These are phyloP conservation scores for Pecoramyces ruminantium DNA, from an alignment of 192 early-diverging fungal species.

Conservation along the genomic window DNA sequence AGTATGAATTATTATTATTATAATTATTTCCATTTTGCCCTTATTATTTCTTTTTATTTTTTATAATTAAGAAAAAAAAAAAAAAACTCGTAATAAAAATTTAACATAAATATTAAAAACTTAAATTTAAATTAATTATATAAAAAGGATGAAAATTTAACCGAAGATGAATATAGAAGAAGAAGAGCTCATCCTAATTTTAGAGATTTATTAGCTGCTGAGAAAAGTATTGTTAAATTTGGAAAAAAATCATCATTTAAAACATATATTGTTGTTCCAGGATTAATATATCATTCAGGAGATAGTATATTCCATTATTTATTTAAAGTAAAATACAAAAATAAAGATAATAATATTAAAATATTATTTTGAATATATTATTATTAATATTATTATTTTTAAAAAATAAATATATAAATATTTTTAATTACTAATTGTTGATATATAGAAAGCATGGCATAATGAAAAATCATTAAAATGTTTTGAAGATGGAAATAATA, in stretches of 20 bases:
- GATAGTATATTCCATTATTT: conserved; percentile 37
- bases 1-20: background rate
- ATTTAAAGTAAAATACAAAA: conserved; percentile 18
- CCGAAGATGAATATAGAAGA: conserved; percentile 40
- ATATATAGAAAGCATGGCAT: conserved; percentile 30
- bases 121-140: background rate
- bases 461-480: conserved; percentile 24
- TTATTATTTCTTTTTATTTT: too few relatives aligned
- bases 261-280: conserved; percentile 32
- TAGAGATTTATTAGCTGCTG: conserved; percentile 25
- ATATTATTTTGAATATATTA: too few relatives aligned
- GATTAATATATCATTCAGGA: conserved; percentile 33
- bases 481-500: conserved; percentile 36
- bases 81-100: too few relatives aligned
- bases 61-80: too few relatives aligned
- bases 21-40: too few relatives aligned
- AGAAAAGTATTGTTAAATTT: conserved; percentile 34
- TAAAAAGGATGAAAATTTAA: conserved; percentile 28
- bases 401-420: too few relatives aligned
- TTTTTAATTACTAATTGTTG: too few relatives aligned
- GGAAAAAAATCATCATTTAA: conserved; percentile 31
- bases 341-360: too few relatives aligned
- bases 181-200: conserved; percentile 40
- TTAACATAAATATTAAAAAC: too few relatives aligned
- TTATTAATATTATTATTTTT: too few relatives aligned